Evolutionary conservation across 2,329 filamentous ascomycete species (phyloP), one percentile per base, ranked within the genome.

Genomic region (Ciborinia camelliae): DNA sequence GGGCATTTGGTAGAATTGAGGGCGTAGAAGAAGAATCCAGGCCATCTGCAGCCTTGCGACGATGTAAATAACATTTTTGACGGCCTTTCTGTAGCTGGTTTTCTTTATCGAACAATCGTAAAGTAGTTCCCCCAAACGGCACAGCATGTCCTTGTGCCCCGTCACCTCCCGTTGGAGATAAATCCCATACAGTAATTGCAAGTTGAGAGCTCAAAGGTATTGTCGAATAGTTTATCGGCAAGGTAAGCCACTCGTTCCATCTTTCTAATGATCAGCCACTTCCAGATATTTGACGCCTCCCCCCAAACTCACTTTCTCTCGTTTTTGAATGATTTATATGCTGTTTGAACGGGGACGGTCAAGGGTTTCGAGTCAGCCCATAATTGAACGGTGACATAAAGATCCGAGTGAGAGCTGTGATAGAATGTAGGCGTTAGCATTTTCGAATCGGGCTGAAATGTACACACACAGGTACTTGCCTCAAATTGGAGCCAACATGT

Each of bases 291-390:
- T 10, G 35, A n/a, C 5, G 20, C 4, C 7, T 14, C 9, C 35
- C 9, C 35, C 15, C 14, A 12, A 30, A 70, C 71, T 52, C 70
- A 88, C 82, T 81, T 85, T 78, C 87, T 80, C 73, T 89, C 86
- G 43, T 84, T 84, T 75, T 92, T 92, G 75, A 99, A 98, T 9
- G 91, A 81, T 74, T 92, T 97, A 79, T 98, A 98, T 30, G 92
- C 85, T 3, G 95, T 99, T 76, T 98, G 94, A 14, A 96, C 85
- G 0, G 92, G 90, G 1, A 98, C 91, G 0, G 93, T 96, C 70
- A 99, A 80, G 43, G 94, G 92, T 76, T 99, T 99, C 35, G 93
- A 97, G 73, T 96, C 92, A 15, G 93, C 91, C 90, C 94, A 99
- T 73, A 98, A 84, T 77, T 98, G 95, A 10, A 89, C 90, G 0